phyloP scores from a whole-genome alignment of 2,329 filamentous ascomycete genomes.

The Remersonia thermophila region DNA sequence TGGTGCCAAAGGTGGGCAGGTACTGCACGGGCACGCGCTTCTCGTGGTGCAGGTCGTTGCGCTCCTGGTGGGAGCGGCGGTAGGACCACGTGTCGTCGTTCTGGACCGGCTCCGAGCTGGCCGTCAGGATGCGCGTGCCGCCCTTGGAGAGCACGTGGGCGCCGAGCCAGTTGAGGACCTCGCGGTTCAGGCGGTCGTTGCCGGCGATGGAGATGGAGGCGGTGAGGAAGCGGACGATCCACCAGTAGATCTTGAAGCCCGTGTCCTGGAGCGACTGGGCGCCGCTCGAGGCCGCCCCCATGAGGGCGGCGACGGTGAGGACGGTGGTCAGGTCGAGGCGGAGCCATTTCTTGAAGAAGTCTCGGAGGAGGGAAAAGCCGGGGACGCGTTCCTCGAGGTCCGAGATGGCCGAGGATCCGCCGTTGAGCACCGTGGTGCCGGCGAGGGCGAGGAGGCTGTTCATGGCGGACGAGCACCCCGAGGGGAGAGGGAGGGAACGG shows the following conservation, averaged over 20 bases:
- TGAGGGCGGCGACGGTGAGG: slow-evolving; percentile 23
- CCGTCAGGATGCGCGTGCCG: slow-evolving; percentile 24
- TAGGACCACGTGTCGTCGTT: slow-evolving; percentile 24
- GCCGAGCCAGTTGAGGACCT: slow-evolving; percentile 28
- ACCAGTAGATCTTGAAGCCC: slow-evolving; percentile 24
- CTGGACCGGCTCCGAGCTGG: slow-evolving; percentile 22
- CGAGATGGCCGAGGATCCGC: slow-evolving; percentile 5
- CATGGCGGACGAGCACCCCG: slow-evolving; percentile 8
- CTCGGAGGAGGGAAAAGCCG: slow-evolving; percentile 20
- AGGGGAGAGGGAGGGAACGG: too few relatives aligned
- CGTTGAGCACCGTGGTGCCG: slow-evolving; percentile 11
- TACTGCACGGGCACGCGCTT: slow-evolving; percentile 26
- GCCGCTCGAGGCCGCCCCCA: slow-evolving; percentile 23
- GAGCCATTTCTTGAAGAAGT: slow-evolving; percentile 25
- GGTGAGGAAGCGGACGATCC: slow-evolving; percentile 25
- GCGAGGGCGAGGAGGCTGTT: slow-evolving; percentile 14
- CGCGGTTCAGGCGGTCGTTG: slow-evolving; percentile 26
- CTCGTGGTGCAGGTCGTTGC: slow-evolving; percentile 23
- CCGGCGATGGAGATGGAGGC: slow-evolving; percentile 26
- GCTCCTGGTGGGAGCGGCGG: slow-evolving; percentile 15
- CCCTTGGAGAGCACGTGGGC: slow-evolving; percentile 22
- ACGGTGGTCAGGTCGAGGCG: slow-evolving; percentile 24
- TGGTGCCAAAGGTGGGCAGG: slow-evolving; percentile 26
- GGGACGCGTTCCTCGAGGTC: slow-evolving; percentile 18
- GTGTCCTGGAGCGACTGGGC: slow-evolving; percentile 20